A percentile compares a stretch with the other conserved stretches of the same genome.
Evolutionary conservation across 2,329 filamentous ascomycete genomes (phyloP).

Genomic region (Chalaropsis thielavioides): DNA sequence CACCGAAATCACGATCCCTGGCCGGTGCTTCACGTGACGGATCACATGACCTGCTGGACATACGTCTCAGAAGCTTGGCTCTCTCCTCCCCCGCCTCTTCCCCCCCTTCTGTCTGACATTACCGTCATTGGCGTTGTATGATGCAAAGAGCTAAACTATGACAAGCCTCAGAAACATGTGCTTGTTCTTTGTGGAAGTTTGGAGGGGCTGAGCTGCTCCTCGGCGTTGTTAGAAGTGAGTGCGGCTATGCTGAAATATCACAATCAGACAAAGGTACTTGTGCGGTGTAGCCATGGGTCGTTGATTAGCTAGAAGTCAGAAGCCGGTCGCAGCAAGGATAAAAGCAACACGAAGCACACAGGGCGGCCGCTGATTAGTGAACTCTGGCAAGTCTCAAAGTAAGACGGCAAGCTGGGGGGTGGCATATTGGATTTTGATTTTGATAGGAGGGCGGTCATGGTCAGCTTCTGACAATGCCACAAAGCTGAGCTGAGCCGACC

Average conservation of each 20-base stretch:
- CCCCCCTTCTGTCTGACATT: no score
- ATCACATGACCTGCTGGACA: background rate
- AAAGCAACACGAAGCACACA: no score
- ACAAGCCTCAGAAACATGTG: background rate
- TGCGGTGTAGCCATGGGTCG: no score
- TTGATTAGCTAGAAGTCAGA: background rate
- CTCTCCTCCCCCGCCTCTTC: background rate
- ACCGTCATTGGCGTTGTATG: background rate
- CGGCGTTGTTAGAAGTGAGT: background rate
- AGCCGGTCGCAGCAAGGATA: background rate
- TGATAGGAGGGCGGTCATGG: no score
- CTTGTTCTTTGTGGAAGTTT: background rate
- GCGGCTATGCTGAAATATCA: background rate
- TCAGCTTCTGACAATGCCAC: no score
- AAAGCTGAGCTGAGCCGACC: no score
- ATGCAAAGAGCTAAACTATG: background rate
- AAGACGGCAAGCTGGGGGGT: no score
- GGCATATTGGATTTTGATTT: no score
- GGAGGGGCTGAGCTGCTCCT: background rate
- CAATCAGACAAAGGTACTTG: background rate
- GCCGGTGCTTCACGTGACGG: background rate
- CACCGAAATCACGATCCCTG: background rate
- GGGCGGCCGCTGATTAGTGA: no score
- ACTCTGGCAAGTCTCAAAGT: no score
- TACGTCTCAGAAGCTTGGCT: background rate